These are phyloP conservation scores for Talaromyces pinophilus DNA, from an alignment of 2,329 filamentous ascomycete species.

Conservation along the genomic window DNA sequence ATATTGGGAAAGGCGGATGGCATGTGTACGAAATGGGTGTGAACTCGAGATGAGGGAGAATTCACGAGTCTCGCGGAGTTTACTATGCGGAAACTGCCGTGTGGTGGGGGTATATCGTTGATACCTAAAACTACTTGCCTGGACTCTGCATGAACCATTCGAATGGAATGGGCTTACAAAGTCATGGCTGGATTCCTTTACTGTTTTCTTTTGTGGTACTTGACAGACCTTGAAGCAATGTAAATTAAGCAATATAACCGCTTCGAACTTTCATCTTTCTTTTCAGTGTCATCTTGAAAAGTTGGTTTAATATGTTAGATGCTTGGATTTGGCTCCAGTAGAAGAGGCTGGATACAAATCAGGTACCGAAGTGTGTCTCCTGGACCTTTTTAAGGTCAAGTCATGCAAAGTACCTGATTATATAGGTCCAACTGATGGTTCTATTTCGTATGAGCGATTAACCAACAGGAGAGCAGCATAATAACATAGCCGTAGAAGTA, in stretches of 20 bases:
- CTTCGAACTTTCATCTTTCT: neutral
- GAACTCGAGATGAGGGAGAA: neutral
- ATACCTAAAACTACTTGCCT: conserved; percentile 11
- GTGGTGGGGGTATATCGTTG: neutral
- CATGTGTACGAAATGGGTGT: conserved; percentile 1
- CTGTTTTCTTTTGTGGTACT: conserved; percentile 20
- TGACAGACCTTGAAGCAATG: conserved; percentile 20
- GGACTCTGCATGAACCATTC: neutral
- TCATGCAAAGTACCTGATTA: neutral
- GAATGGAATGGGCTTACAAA: neutral
- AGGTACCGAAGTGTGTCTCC: neutral
- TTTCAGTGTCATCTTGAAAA: neutral
- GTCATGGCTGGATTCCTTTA: neutral
- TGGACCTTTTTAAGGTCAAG: neutral
- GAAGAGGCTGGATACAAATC: neutral
- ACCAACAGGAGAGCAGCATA: neutral
- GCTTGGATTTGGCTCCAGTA: neutral
- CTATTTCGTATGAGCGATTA: neutral
- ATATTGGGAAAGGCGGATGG: neutral
- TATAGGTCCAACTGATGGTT: neutral
- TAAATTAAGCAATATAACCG: conserved; percentile 22
- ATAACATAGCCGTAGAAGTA: neutral
- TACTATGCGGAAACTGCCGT: neutral
- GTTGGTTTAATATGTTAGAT: neutral
- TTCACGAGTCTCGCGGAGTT: neutral